phyloP scores from a whole-genome alignment of 352 stramenopile species.

The Pythium inflatum region DNA sequence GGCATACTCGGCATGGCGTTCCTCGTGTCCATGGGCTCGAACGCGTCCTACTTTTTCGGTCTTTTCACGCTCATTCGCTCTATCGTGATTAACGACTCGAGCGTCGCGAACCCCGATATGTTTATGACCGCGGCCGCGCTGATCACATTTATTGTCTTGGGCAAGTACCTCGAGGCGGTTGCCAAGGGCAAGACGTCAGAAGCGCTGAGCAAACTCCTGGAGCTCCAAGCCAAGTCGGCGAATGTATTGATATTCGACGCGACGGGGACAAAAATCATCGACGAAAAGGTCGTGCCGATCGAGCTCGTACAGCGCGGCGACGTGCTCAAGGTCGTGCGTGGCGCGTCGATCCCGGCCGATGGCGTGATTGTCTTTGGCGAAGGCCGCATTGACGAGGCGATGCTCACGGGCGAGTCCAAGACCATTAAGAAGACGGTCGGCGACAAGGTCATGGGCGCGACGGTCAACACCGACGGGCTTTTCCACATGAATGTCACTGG shows the following conservation, averaged over 20 bases:
- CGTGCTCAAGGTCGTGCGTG: constrained; percentile 93
- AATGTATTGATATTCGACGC: constrained; percentile 88
- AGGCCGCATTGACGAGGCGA: constrained; percentile 92
- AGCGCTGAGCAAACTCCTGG: constrained; percentile 95
- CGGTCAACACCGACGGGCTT: constrained; percentile 90
- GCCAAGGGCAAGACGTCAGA: constrained; percentile 94
- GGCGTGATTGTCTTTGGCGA: constrained; percentile 92
- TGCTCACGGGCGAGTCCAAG: constrained; percentile 95
- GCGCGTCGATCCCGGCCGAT: constrained; percentile 92
- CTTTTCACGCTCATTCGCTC: constrained; percentile 87
- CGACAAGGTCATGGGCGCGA: constrained; percentile 90
- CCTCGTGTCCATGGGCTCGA: constrained; percentile 96
- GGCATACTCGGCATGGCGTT: constrained; percentile 96
- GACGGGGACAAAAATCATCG: constrained; percentile 54
- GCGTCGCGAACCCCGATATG: constrained; percentile 81
- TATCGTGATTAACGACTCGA: constrained; percentile 64
- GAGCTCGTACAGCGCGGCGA: constrained; percentile 92
- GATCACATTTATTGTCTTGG: constrained; percentile 97
- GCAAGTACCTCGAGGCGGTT: constrained; percentile 97
- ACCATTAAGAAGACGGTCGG: constrained; percentile 91
- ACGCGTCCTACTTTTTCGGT: constrained; percentile 96
- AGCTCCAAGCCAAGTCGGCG: constrained; percentile 95
- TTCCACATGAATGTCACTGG: constrained; percentile 94
- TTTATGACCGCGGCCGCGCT: constrained; percentile 99
- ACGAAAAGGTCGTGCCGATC: constrained; percentile 83